Percentiles rank a stretch among this genome's conserved stretches.
Conservation (phyloP, 2,329 filamentous ascomycete species). For the Aspergillus thermomutatus region DNA sequence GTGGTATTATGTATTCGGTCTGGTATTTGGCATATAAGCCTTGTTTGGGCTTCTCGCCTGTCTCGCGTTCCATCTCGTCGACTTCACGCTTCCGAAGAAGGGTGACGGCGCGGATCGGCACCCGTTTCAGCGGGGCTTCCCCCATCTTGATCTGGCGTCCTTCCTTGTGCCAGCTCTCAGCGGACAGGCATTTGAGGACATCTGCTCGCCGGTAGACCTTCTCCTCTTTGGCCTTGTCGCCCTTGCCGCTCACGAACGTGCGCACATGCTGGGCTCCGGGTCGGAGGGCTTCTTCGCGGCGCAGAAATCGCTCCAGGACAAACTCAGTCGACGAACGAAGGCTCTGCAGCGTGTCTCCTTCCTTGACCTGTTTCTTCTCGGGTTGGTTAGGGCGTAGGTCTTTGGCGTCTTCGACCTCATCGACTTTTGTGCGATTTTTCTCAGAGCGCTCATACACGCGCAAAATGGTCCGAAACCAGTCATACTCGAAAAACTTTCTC, state of each 20-base stretch:
- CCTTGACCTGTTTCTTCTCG: slow-evolving; percentile 69
- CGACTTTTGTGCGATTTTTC: slow-evolving; percentile 61
- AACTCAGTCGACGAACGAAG: slow-evolving; percentile 85
- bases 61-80: slow-evolving; percentile 75
- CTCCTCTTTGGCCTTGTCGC: slow-evolving; percentile 68
- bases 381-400: slow-evolving; percentile 71
- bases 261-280: slow-evolving; percentile 67
- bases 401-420: slow-evolving; percentile 73
- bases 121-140: slow-evolving; percentile 74
- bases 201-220: slow-evolving; percentile 78
- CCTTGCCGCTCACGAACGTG: slow-evolving; percentile 72
- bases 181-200: slow-evolving; percentile 80
- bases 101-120: slow-evolving; percentile 88
- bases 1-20: slow-evolving; percentile 93
- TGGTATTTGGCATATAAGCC: slow-evolving; percentile 80
- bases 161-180: slow-evolving; percentile 97
- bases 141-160: slow-evolving; percentile 71
- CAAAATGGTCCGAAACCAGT: slow-evolving; percentile 86
- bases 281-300: slow-evolving; percentile 83
- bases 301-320: slow-evolving; percentile 79
- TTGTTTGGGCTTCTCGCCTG: slow-evolving; percentile 79
- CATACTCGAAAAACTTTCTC: slow-evolving; percentile 74
- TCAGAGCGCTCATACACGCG: slow-evolving; percentile 62
- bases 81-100: slow-evolving; percentile 83
- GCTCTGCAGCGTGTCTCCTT: slow-evolving; percentile 78